Percentiles rank a stretch among this genome's conserved stretches.
Evolutionary conservation across 345 rosid species (phyloP).

Genomic region (Alliaria petiolata): DNA sequence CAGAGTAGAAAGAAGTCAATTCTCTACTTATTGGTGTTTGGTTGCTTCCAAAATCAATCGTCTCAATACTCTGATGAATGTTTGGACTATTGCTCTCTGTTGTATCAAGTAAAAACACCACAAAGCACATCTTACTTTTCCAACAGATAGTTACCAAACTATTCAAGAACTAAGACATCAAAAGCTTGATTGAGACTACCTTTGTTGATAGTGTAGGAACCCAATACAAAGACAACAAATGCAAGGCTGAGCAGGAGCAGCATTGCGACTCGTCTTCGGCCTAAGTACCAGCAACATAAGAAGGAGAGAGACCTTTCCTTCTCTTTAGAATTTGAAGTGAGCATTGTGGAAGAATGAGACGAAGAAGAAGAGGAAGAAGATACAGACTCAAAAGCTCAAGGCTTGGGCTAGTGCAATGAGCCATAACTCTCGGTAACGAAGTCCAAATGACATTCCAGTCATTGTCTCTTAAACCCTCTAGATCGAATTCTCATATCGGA

Average conservation of each 20-base stretch:
- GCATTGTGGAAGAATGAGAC: slow-evolving; percentile 44
- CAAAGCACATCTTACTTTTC: no score
- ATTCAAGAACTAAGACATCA: neutral
- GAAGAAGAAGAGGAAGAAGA: slow-evolving; percentile 1
- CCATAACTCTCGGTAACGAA: slow-evolving; percentile 47
- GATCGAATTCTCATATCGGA: slow-evolving; percentile 34
- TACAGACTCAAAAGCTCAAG: slow-evolving; percentile 34
- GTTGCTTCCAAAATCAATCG: slow-evolving; percentile 22
- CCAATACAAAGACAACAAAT: slow-evolving; percentile 64
- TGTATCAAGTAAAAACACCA: neutral
- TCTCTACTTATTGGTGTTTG: slow-evolving; percentile 20
- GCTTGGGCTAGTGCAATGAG: slow-evolving; percentile 38
- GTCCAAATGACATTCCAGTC: slow-evolving; percentile 72
- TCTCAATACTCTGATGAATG: slow-evolving; percentile 34
- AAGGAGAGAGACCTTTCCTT: slow-evolving; percentile 56
- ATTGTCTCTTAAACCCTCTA: slow-evolving; percentile 55
- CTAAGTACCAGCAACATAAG: slow-evolving; percentile 52
- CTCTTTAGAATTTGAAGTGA: slow-evolving; percentile 53
- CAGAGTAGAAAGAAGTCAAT: slow-evolving; percentile 18
- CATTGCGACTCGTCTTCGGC: slow-evolving; percentile 63
- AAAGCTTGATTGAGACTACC: slow-evolving; percentile 41
- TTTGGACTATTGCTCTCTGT: slow-evolving; percentile 47
- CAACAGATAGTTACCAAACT: neutral
- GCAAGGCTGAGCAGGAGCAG: slow-evolving; percentile 60
- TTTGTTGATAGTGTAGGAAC: slow-evolving; percentile 59